These are phyloP conservation scores for Amylostereum chailletii DNA, from an alignment of 1,284 basidiomycete species.

Conservation along the genomic window DNA sequence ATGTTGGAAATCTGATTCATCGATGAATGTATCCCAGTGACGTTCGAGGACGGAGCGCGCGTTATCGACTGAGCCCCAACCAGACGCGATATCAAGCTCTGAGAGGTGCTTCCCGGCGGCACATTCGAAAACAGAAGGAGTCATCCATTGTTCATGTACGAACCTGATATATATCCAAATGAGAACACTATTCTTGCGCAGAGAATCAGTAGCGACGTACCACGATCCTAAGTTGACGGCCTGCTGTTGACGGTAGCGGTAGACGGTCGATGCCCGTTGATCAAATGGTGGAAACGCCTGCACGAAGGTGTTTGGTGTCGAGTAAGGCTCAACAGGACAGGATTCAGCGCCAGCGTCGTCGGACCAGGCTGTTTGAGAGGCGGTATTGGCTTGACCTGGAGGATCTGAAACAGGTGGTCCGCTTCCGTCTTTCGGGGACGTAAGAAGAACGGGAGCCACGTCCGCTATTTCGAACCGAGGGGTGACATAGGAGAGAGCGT, in stretches of 20 bases:
- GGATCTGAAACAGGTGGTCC: too few species aligned
- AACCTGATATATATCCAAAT: constrained; percentile 39
- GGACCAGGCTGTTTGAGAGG: too few species aligned
- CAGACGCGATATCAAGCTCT: constrained; percentile 48
- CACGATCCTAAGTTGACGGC: constrained; percentile 63
- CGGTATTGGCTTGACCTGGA: too few species aligned
- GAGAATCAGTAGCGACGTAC: constrained; percentile 21
- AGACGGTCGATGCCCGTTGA: constrained; percentile 36
- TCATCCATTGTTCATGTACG: constrained; percentile 76
- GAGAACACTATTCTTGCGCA: not conserved
- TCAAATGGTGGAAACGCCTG: constrained; percentile 43
- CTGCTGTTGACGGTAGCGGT: constrained; percentile 57
- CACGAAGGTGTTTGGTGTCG: constrained; percentile 23
- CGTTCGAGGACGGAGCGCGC: constrained; percentile 56
- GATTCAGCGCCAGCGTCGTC: not conserved
- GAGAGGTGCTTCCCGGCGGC: constrained; percentile 45
- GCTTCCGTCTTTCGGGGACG: too few species aligned
- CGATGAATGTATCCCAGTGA: constrained; percentile 79
- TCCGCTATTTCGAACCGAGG: too few species aligned
- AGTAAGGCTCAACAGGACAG: constrained; percentile 30
- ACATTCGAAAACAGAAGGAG: constrained; percentile 57
- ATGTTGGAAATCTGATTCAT: constrained; percentile 52
- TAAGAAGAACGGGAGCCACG: too few species aligned
- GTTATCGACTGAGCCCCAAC: constrained; percentile 35
- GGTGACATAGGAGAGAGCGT: too few species aligned